Evolutionary conservation across 805 yeast species (phyloP).

Genomic region (Yamadazyma kitorensis): DNA sequence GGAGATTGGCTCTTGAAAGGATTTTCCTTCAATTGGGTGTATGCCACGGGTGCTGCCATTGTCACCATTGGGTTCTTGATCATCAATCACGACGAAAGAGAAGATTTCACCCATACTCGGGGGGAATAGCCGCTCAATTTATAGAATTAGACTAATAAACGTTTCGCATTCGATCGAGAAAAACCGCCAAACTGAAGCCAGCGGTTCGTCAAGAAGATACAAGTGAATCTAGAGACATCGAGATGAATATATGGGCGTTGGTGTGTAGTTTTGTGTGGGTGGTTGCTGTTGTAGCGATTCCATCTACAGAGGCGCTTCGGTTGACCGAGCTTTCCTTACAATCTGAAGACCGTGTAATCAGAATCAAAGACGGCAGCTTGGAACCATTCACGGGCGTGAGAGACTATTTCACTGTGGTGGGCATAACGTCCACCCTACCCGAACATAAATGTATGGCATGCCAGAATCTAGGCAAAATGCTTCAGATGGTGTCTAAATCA

Average conservation of each 20-base stretch:
- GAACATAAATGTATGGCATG: constrained; percentile 50
- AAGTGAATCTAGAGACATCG: too few relatives aligned
- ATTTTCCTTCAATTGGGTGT: constrained; percentile 56
- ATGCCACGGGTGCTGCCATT: constrained; percentile 74
- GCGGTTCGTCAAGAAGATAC: too few relatives aligned
- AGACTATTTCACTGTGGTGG: constrained; percentile 49
- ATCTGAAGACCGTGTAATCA: constrained; percentile 35
- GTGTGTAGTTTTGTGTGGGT: too few relatives aligned
- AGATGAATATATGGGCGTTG: not conserved
- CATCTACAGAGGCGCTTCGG: constrained; percentile 7
- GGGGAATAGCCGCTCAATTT: too few relatives aligned
- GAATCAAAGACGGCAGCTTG: constrained; percentile 41
- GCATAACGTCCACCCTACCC: constrained; percentile 49
- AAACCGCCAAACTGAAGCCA: too few relatives aligned
- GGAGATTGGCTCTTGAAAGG: constrained; percentile 80
- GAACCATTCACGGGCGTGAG: constrained; percentile 44
- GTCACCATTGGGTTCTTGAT: constrained; percentile 82
- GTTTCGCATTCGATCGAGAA: too few relatives aligned
- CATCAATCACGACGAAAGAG: constrained; percentile 75
- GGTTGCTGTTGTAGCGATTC: not conserved
- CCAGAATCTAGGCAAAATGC: constrained; percentile 37
- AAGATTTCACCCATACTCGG: constrained; percentile 46
- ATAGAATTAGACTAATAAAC: too few relatives aligned
- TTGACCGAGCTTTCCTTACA: constrained; percentile 9
- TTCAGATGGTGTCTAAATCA: constrained; percentile 35